Percentiles rank a stretch among this genome's conserved stretches.
phyloP scores from a whole-genome alignment of 2,329 filamentous ascomycete species.

The Aspergillus novofumigatus region DNA sequence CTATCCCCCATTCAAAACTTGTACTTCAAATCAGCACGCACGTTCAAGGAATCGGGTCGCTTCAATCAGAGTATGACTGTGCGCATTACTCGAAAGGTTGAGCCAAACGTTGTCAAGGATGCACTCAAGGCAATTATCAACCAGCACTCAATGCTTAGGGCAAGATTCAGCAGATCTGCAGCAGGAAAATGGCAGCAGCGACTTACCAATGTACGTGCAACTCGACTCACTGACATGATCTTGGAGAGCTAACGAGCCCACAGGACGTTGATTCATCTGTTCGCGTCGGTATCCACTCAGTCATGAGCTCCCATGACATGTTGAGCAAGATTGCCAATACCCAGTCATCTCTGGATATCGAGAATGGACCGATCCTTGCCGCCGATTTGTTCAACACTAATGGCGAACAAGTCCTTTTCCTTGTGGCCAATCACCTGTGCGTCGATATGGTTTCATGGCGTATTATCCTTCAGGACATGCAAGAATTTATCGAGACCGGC shows the following conservation, averaged over 20 bases:
- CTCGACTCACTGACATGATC: background rate
- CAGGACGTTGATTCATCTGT: constrained; percentile 31
- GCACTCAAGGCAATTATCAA: constrained; percentile 27
- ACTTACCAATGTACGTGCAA: constrained; percentile 20
- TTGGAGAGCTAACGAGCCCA: constrained; percentile 8
- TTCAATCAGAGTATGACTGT: constrained; percentile 37
- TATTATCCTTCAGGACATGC: constrained; percentile 33
- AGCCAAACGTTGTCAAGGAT: constrained; percentile 19
- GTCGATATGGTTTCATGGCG: constrained; percentile 27
- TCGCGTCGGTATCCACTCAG: constrained; percentile 25
- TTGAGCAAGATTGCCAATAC: constrained; percentile 26
- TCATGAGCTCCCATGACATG: constrained; percentile 21
- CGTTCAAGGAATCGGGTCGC: constrained; percentile 19
- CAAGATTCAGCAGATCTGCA: constrained; percentile 21
- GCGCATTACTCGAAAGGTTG: constrained; percentile 22
- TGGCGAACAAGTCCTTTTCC: constrained; percentile 12
- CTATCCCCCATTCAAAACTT: constrained; percentile 34
- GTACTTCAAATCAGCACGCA: constrained; percentile 24
- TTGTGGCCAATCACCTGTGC: constrained; percentile 18
- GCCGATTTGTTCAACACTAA: constrained; percentile 16
- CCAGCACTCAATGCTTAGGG: constrained; percentile 35
- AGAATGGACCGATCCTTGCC: constrained; percentile 23
- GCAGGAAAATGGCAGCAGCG: constrained; percentile 27
- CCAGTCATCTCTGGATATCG: constrained; percentile 29
- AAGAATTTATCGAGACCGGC: constrained; percentile 32